These are phyloP conservation scores for Balakata baccata DNA, from an alignment of 345 rosid genomes.

Conservation along the genomic window DNA sequence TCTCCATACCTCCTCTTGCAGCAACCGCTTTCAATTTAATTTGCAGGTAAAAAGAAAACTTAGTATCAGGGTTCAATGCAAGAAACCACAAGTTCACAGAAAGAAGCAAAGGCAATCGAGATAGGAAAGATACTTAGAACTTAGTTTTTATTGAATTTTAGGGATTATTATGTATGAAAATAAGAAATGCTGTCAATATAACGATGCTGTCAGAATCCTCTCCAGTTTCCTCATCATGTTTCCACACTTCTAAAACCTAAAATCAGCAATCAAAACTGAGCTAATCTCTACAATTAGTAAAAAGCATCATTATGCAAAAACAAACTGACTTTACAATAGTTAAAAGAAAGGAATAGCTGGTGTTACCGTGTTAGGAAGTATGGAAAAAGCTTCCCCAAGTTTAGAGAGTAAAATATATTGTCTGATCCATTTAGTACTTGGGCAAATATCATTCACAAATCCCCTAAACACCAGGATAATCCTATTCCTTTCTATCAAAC, in stretches of 20 bases:
- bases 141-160: not conserved
- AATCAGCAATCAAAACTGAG: not conserved
- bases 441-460: no score
- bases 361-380: not conserved
- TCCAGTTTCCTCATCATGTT: not conserved
- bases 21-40: constrained; percentile 59
- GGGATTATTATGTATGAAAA: not conserved
- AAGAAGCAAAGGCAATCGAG: not conserved
- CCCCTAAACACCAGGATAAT: not conserved
- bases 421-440: not conserved
- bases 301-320: not conserved
- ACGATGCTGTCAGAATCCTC: not conserved
- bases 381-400: not conserved
- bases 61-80: constrained; percentile 8
- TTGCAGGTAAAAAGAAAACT: not conserved
- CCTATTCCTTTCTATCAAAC: not conserved
- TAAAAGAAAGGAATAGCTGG: not conserved
- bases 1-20: constrained; percentile 93
- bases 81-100: constrained; percentile 2
- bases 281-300: not conserved
- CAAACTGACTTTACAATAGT: not conserved
- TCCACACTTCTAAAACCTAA: not conserved
- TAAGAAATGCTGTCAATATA: not conserved
- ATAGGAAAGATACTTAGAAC: not conserved
- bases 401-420: not conserved